Percentiles rank a stretch among this genome's conserved stretches.
Evolutionary conservation across 2,329 filamentous ascomycete species (phyloP).

Genomic region (Fusarium praegraminearum): DNA sequence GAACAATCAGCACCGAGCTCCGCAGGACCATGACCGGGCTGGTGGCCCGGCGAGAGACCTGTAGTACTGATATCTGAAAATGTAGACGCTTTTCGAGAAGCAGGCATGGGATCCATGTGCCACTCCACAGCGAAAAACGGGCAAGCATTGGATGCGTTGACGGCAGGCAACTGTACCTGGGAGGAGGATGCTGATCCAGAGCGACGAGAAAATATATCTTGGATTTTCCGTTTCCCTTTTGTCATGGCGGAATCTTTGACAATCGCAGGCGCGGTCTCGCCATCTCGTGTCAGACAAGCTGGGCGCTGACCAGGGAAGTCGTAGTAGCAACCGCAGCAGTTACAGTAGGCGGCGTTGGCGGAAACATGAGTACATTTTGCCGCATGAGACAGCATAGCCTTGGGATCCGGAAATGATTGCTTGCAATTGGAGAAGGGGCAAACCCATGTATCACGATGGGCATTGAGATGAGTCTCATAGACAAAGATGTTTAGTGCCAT

Average conservation of each 20-base stretch:
- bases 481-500: background rate
- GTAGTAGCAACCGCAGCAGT: background rate
- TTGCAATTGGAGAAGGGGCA: background rate
- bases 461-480: background rate
- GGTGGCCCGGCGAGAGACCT: rapidly evolving
- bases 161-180: background rate
- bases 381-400: background rate
- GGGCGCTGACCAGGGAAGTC: background rate
- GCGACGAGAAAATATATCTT: background rate
- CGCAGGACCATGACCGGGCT: rapidly evolving
- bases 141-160: rapidly evolving
- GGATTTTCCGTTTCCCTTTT: background rate
- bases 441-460: background rate
- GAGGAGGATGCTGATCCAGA: background rate
- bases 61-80: background rate
- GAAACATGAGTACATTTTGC: background rate
- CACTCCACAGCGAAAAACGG: rapidly evolving
- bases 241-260: background rate
- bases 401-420: background rate
- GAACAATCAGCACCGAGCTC: background rate
- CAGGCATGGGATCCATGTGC: rapidly evolving
- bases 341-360: background rate
- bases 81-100: background rate
- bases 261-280: rapidly evolving
- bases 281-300: rapidly evolving